Percentiles rank a stretch among this genome's conserved stretches.
Evolutionary conservation across 2,329 filamentous ascomycete species (phyloP).

Genomic region (Hypoxylon rubiginosum): DNA sequence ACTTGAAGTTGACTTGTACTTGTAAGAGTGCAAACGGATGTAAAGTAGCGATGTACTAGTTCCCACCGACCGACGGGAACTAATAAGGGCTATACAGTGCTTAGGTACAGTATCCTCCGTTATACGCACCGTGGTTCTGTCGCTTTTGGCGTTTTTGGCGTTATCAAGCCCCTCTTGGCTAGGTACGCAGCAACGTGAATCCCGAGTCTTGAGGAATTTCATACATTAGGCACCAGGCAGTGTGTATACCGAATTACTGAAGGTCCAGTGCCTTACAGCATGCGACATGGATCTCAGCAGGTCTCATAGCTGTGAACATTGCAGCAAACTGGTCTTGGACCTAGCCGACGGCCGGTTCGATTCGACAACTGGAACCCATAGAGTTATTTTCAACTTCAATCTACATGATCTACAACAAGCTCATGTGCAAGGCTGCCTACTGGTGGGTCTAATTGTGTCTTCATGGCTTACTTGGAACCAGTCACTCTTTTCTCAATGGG

Average conservation of each 20-base stretch:
- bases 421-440: conserved; percentile 6
- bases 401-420: conserved; percentile 1
- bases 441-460: neutral
- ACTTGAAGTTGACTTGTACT: conserved; percentile 22
- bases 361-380: neutral
- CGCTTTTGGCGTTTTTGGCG: no score
- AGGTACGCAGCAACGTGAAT: no score
- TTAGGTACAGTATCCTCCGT: no score
- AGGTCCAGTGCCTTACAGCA: neutral
- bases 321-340: neutral
- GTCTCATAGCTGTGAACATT: neutral
- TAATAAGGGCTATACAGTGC: no score
- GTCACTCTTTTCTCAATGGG: conserved; percentile 4
- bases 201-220: no score
- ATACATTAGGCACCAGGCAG: no score
- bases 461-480: conserved; percentile 1
- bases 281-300: neutral
- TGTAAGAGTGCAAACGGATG: conserved; percentile 30
- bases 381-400: conserved; percentile 5
- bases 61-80: no score
- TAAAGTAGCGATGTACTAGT: conserved; percentile 4
- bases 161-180: no score
- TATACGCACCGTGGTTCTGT: no score
- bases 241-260: no score
- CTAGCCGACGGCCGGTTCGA: neutral